Conservation (phyloP, 2,329 filamentous ascomycete species). For the Cercospora brassicicola region DNA sequence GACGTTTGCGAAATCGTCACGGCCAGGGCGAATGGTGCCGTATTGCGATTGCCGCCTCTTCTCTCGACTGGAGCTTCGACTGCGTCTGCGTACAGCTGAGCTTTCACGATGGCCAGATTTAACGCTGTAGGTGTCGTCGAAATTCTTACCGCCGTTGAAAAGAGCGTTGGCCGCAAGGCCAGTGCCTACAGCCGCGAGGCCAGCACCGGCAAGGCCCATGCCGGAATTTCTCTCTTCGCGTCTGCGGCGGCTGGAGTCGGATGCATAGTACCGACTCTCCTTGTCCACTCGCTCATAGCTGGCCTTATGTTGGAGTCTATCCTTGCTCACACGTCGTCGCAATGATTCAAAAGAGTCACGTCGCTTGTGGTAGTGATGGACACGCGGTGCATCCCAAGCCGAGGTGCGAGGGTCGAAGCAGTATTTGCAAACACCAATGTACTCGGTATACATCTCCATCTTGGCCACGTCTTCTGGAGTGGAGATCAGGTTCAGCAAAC, state of each 20-base stretch:
- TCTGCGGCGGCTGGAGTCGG: slow-evolving; percentile 49
- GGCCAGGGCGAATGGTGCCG: slow-evolving; percentile 27
- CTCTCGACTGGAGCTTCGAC: slow-evolving; percentile 37
- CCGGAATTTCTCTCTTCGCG: slow-evolving; percentile 39
- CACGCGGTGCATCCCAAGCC: slow-evolving; percentile 59
- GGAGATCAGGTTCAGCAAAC: slow-evolving; percentile 45
- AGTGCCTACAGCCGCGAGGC: slow-evolving; percentile 50
- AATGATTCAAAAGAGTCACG: slow-evolving; percentile 37
- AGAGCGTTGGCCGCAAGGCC: slow-evolving; percentile 52
- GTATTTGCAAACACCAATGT: slow-evolving; percentile 64
- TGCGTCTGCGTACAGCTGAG: slow-evolving; percentile 37
- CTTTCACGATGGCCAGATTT: slow-evolving; percentile 52
- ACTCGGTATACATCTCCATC: slow-evolving; percentile 68
- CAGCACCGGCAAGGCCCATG: slow-evolving; percentile 56
- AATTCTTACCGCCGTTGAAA: slow-evolving; percentile 54
- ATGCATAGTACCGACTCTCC: slow-evolving; percentile 57
- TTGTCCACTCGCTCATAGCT: slow-evolving; percentile 57
- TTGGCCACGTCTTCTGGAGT: slow-evolving; percentile 60
- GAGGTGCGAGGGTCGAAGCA: slow-evolving; percentile 63
- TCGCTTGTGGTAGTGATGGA: slow-evolving; percentile 55
- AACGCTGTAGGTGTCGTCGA: slow-evolving; percentile 62
- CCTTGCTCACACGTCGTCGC: slow-evolving; percentile 31
- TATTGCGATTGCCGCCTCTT: slow-evolving; percentile 34
- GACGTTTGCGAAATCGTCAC: slow-evolving; percentile 25
- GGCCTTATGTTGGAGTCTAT: slow-evolving; percentile 31